Evolutionary conservation across 257 asterid genomes (phyloP).

Genomic region (Thymus mandschuricus): DNA sequence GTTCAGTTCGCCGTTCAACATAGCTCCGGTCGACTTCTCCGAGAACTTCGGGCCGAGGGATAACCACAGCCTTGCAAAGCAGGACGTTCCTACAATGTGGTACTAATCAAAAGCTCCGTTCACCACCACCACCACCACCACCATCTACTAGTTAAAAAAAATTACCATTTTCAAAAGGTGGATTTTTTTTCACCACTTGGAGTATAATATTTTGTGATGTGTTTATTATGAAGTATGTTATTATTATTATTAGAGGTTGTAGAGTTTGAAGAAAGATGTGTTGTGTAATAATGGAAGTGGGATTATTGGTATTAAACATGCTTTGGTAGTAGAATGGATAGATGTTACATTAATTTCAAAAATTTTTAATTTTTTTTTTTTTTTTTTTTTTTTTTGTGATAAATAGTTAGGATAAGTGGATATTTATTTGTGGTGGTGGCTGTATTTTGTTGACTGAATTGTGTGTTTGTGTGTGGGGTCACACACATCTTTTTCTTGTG

Average conservation of each 20-base stretch:
- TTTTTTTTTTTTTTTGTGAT: not conserved
- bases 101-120: slow-evolving; percentile 27
- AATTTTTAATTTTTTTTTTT: not conserved
- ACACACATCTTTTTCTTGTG: not conserved
- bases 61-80: slow-evolving; percentile 43
- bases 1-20: slow-evolving; percentile 67
- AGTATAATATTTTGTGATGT: not conserved
- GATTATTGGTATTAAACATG: slow-evolving; percentile 31
- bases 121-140: not conserved
- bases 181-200: slow-evolving; percentile 33
- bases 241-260: slow-evolving; percentile 25
- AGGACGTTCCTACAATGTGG: slow-evolving; percentile 59
- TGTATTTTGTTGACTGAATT: slow-evolving; percentile 53
- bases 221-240: not conserved
- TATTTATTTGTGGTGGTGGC: slow-evolving; percentile 28
- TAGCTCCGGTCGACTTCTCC: slow-evolving; percentile 43
- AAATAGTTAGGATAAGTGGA: slow-evolving; percentile 18
- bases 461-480: slow-evolving; percentile 18
- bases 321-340: slow-evolving; percentile 33
- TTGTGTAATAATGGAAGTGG: slow-evolving; percentile 42
- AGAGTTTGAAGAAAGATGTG: slow-evolving; percentile 41
- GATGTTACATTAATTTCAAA: slow-evolving; percentile 46
- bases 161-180: slow-evolving; percentile 23
- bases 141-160: not conserved
- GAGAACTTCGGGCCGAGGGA: slow-evolving; percentile 51